phyloP scores from a whole-genome alignment of 257 asterid genomes.

The Schizonepeta tenuifolia region DNA sequence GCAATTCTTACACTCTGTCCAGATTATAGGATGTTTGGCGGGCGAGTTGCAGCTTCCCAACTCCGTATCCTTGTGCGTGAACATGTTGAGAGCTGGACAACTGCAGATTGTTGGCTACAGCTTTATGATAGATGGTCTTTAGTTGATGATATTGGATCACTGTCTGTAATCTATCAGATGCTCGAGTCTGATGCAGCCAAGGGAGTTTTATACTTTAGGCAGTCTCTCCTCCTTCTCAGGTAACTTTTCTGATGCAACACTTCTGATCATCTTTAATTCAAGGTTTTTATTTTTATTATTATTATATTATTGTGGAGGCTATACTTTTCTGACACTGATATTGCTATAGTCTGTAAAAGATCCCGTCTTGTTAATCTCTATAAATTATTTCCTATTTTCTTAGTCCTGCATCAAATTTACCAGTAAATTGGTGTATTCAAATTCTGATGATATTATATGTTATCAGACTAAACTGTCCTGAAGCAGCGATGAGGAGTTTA shows the following conservation, averaged over 20 bases:
- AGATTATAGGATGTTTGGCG: conserved; percentile 83
- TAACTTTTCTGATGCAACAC: conserved; percentile 26
- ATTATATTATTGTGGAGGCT: background rate
- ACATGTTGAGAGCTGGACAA: conserved; percentile 94
- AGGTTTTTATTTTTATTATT: background rate
- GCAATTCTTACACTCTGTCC: conserved; percentile 91
- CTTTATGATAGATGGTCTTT: conserved; percentile 94
- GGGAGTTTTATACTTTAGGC: conserved; percentile 93
- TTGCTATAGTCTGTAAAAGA: background rate
- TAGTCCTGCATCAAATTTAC: conserved; percentile 5
- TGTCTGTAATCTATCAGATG: conserved; percentile 97
- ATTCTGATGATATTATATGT: conserved; percentile 26
- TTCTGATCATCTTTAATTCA: background rate
- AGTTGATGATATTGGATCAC: conserved; percentile 96
- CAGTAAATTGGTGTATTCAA: background rate
- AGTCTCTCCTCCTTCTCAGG: conserved; percentile 96
- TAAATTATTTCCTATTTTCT: background rate
- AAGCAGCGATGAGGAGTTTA: conserved; percentile 97
- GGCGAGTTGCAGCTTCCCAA: conserved; percentile 84
- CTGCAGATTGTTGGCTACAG: conserved; percentile 98
- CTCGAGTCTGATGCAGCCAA: conserved; percentile 92
- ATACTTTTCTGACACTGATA: background rate
- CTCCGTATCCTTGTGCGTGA: conserved; percentile 84
- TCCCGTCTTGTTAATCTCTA: background rate
- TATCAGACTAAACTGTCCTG: conserved; percentile 90